Base-by-base conservation (phyloP, 73 alveolate species). In the Uronychia binucleata region DNA sequence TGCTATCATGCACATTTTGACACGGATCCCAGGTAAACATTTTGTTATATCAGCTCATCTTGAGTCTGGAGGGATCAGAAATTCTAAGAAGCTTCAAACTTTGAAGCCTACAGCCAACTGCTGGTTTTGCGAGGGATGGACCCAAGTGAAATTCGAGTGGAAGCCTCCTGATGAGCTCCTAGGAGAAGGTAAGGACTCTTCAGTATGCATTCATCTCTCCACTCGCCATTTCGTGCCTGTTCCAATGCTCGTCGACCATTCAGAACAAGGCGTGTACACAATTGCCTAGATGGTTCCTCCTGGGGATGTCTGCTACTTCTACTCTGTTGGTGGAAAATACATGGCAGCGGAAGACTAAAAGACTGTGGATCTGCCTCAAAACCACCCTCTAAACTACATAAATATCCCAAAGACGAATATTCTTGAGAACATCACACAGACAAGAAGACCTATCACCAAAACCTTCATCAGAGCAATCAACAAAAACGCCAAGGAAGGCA, bases 71-170 rank as follows among this genome's bases (percentile, higher is more conserved):
- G 19, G 19, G 5, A 46, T 46, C 19, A 46, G 67, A 46, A 46
- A 46, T 19, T 46, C 67, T 46, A 46, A 19, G 67, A 46, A 11
- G 67, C 67, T 46, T 46, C 67, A 46, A 46, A 19, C 67, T 11
- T 46, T 46, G 67, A 46, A 19, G 19, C 67, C 86, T 0, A 25
- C 79, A 1, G 26, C 82, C 1, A 85, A 85, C 46, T 85, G 91
- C 81, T 85, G 91, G 91, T 34, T 85, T 26, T 85, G 91, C 29
- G 91, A 85, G 31, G 91, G 91, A 5, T 85, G 91, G 91, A n/a
- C 91, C 0, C 74, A 85, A 31, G 91, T 85, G 25, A 85, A 85
- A 31, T 85, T 85, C 57, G 86, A 76, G 30, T 85, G 67, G 67
- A 46, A 19, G 19, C 67, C 19, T 46, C 67, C 67, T 46, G 67